These are phyloP conservation scores for Ambrosia trifida DNA, from an alignment of 129 eudicot genomes.

Conservation along the genomic window DNA sequence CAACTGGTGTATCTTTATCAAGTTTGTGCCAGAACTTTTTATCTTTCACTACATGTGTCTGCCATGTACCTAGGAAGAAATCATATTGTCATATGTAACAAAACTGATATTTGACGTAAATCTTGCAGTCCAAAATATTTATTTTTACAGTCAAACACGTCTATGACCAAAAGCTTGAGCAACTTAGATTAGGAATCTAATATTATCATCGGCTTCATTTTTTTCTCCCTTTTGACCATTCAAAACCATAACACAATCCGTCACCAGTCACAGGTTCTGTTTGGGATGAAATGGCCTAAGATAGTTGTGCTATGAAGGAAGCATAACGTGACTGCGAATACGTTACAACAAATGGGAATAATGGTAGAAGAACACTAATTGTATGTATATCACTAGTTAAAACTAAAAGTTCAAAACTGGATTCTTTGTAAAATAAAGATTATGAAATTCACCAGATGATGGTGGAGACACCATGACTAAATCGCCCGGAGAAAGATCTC, in stretches of 20 bases:
- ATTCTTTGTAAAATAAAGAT: background rate
- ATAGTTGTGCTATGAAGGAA: background rate
- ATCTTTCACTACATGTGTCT: constrained; percentile 78
- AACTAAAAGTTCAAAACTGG: background rate
- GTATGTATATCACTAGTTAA: background rate
- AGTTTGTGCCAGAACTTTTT: constrained; percentile 77
- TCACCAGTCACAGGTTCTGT: background rate
- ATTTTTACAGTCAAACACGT: background rate
- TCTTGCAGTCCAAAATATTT: background rate
- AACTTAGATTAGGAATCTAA: background rate
- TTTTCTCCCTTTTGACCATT: background rate
- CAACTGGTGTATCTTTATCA: constrained; percentile 56
- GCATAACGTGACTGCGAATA: background rate
- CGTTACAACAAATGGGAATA: background rate
- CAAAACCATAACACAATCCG: background rate
- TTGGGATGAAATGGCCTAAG: constrained; percentile 1
- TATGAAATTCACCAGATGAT: background rate
- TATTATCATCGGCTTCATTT: background rate
- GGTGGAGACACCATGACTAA: background rate
- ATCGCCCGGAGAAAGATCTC: background rate
- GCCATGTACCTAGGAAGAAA: constrained; percentile 67
- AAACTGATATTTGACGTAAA: constrained; percentile 5
- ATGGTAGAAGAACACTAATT: background rate
- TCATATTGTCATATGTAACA: background rate
- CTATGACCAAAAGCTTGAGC: background rate